Conservation (phyloP, 2,329 filamentous ascomycete species). For the Dactylonectria estremocensis region DNA sequence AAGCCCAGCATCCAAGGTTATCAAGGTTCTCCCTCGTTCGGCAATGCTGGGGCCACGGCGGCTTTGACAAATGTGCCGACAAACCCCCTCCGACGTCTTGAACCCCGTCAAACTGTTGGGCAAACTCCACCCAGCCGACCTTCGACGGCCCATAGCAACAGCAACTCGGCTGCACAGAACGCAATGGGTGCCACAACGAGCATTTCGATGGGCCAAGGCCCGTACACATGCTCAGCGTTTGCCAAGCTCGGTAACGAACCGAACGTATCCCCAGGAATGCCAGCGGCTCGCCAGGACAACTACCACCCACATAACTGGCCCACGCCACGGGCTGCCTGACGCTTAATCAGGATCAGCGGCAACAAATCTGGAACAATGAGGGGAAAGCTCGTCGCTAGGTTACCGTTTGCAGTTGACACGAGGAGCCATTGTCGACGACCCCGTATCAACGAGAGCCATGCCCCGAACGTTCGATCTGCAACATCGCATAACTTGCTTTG, state of each 20-base stretch:
- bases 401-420: too few species aligned
- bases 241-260: conserved; percentile 18
- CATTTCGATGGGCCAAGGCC: background rate
- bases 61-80: background rate
- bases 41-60: background rate
- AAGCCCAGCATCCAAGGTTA: background rate
- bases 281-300: background rate
- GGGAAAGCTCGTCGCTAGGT: too few species aligned
- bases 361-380: background rate
- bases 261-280: background rate
- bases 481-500: too few species aligned
- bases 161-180: background rate
- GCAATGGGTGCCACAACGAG: background rate
- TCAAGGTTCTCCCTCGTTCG: background rate
- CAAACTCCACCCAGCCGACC: background rate
- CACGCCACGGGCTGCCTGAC: background rate
- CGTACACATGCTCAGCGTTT: background rate
- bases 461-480: too few species aligned
- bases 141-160: background rate
- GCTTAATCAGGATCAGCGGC: background rate
- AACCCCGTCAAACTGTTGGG: background rate
- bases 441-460: too few species aligned
- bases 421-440: too few species aligned
- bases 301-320: background rate
- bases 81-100: background rate